Conservation (phyloP, 148 eudicot genomes). For the Rhododendron ferrugineum region DNA sequence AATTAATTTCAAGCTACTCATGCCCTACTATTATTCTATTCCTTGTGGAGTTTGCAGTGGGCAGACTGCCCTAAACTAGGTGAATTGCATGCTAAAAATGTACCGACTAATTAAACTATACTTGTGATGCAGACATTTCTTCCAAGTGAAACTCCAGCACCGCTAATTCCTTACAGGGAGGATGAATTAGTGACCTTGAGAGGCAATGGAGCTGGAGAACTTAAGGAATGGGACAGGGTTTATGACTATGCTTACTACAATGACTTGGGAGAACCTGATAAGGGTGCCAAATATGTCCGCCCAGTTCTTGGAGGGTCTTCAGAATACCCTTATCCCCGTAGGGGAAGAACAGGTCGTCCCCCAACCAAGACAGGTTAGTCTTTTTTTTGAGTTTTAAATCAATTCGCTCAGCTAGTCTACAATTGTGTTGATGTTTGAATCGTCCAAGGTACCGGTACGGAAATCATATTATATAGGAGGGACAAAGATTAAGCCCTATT, state of each 20-base stretch:
- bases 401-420: neutral
- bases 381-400: neutral
- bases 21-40: neutral
- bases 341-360: conserved; percentile 70
- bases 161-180: conserved; percentile 42
- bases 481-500: neutral
- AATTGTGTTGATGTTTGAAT: neutral
- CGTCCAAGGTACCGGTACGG: neutral
- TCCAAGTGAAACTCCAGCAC: conserved; percentile 59
- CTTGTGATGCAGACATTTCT: conserved; percentile 44
- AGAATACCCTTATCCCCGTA: conserved; percentile 77
- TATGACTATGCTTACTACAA: conserved; percentile 90
- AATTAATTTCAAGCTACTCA: neutral
- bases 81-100: neutral
- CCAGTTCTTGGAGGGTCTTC: conserved; percentile 74
- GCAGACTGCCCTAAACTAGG: neutral
- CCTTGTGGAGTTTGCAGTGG: neutral
- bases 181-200: conserved; percentile 51
- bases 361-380: conserved; percentile 57
- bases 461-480: neutral
- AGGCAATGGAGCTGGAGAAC: conserved; percentile 63
- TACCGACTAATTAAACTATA: neutral
- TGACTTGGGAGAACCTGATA: conserved; percentile 79
- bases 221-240: conserved; percentile 81
- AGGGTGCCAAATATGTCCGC: conserved; percentile 42